Evolutionary conservation across 2,329 filamentous ascomycete genomes (phyloP).

Genomic region (Trichoderma atroviride): DNA sequence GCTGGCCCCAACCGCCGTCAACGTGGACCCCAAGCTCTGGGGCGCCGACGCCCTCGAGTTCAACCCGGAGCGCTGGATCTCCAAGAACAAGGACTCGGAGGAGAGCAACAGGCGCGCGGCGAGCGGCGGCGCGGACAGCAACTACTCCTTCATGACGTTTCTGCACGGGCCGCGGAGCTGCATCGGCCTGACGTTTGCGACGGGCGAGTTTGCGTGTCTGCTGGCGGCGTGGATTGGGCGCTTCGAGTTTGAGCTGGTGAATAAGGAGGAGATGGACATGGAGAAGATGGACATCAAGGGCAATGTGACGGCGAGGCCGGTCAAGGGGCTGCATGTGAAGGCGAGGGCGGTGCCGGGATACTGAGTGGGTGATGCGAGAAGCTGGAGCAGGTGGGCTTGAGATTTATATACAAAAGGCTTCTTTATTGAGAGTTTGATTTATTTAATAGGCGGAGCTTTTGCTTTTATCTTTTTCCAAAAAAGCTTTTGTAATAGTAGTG

Average conservation of each 20-base stretch:
- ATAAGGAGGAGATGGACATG: slow-evolving; percentile 66
- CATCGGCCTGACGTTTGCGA: slow-evolving; percentile 80
- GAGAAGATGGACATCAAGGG: slow-evolving; percentile 67
- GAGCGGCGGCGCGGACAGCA: slow-evolving; percentile 72
- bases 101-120: slow-evolving; percentile 48
- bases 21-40: slow-evolving; percentile 72
- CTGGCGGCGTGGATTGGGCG: slow-evolving; percentile 75
- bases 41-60: slow-evolving; percentile 74
- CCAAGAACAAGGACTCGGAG: slow-evolving; percentile 37
- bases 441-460: neutral
- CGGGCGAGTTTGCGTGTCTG: slow-evolving; percentile 81
- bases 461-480: neutral
- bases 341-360: slow-evolving; percentile 69
- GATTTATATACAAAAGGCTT: neutral
- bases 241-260: slow-evolving; percentile 64
- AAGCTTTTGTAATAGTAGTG: neutral
- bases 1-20: slow-evolving; percentile 67
- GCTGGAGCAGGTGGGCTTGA: neutral
- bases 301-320: slow-evolving; percentile 72
- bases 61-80: slow-evolving; percentile 77
- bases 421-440: neutral
- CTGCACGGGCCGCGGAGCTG: slow-evolving; percentile 84
- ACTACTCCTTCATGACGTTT: slow-evolving; percentile 81
- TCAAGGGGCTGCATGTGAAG: slow-evolving; percentile 70
- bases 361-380: slow-evolving; percentile 28